Percentiles rank a stretch among this genome's conserved stretches.
These are phyloP conservation scores for Phytophthora pinifolia DNA, from an alignment of 352 stramenopile genomes.

Conservation along the genomic window DNA sequence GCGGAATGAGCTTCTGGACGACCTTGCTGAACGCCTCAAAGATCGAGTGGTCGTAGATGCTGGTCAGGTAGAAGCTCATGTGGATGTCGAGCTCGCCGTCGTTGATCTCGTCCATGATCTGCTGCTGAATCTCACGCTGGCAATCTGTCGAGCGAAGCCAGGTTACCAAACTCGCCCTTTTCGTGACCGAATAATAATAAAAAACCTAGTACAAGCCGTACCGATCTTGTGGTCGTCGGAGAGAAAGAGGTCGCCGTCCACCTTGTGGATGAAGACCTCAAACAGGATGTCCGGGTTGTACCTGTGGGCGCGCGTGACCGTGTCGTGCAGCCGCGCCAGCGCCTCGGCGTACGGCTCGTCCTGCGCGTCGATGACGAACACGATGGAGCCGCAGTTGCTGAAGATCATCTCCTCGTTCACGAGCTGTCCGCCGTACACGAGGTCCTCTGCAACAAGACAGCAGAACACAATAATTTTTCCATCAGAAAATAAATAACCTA, in stretches of 20 bases:
- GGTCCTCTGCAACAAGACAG: conserved; percentile 47
- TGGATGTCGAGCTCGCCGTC: conserved; percentile 93
- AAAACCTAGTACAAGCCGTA: conserved; percentile 13
- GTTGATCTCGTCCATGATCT: conserved; percentile 96
- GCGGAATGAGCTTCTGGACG: conserved; percentile 97
- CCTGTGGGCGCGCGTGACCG: conserved; percentile 78
- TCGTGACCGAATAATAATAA: no score
- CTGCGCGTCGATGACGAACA: conserved; percentile 98
- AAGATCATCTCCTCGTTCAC: conserved; percentile 94
- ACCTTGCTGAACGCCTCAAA: conserved; percentile 98
- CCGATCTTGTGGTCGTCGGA: conserved; percentile 98
- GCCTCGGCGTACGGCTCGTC: conserved; percentile 91
- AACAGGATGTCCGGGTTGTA: conserved; percentile 97
- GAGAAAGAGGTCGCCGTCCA: conserved; percentile 98
- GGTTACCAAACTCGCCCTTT: background rate
- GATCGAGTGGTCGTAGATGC: conserved; percentile 96
- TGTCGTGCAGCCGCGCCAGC: conserved; percentile 87
- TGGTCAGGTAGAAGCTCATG: conserved; percentile 92
- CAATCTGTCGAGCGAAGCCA: conserved; percentile 70
- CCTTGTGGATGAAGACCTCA: conserved; percentile 99
- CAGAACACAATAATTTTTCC: background rate
- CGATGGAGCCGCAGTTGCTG: conserved; percentile 90
- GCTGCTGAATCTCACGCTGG: conserved; percentile 96
- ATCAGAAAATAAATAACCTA: background rate
- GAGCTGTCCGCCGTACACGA: conserved; percentile 87